Conservation (phyloP, 2,329 filamentous ascomycete genomes). For the Colletotrichum musae region DNA sequence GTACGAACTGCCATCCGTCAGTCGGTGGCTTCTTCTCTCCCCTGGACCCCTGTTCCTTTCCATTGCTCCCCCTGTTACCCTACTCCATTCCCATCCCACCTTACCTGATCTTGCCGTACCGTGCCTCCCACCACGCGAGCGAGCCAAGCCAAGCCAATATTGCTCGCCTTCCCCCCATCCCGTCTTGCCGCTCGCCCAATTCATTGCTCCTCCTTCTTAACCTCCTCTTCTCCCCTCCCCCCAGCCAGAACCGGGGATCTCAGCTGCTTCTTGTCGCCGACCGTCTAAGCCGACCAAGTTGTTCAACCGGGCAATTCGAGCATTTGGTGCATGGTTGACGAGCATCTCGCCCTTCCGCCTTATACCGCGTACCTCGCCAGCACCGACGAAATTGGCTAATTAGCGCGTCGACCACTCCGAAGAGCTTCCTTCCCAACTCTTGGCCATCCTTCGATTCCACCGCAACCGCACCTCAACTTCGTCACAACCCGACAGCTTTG, state of each 20-base stretch:
- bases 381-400: neutral
- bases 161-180: conserved; percentile 27
- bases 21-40: neutral
- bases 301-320: no score
- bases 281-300: conserved; percentile 15
- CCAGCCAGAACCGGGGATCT: conserved; percentile 28
- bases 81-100: neutral
- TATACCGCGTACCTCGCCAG: neutral
- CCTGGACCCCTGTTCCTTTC: conserved; percentile 24
- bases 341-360: neutral
- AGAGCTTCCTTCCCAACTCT: conserved; percentile 1
- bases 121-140: conserved; percentile 27
- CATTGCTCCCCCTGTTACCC: neutral
- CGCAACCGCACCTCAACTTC: no score
- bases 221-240: conserved; percentile 8
- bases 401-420: neutral
- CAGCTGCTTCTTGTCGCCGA: conserved; percentile 27
- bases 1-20: no score
- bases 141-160: conserved; percentile 38
- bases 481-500: no score
- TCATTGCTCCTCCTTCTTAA: conserved; percentile 23
- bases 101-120: conserved; percentile 7
- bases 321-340: no score
- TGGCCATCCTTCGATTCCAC: no score
- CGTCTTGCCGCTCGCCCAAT: conserved; percentile 11